Conservation (phyloP, 2,329 filamentous ascomycete species). For the Penicillium vulpinum region DNA sequence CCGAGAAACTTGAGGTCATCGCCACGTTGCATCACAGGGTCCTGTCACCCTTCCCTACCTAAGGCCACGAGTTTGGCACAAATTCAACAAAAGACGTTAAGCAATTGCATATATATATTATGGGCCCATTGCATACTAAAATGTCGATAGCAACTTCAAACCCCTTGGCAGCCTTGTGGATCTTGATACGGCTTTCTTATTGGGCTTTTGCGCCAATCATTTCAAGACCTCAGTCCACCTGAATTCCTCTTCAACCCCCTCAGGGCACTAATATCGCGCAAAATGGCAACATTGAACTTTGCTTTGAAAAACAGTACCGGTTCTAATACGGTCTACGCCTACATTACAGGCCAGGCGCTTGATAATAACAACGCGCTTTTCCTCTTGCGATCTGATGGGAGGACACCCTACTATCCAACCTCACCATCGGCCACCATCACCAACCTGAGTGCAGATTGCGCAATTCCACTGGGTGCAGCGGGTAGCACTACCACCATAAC, state of each 20-base stretch:
- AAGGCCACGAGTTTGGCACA: not conserved
- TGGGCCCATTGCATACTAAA: conserved; percentile 4
- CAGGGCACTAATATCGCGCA: not conserved
- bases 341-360: conserved; percentile 67
- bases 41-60: conserved; percentile 23
- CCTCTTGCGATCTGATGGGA: conserved; percentile 66
- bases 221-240: not conserved
- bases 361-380: conserved; percentile 61
- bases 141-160: not conserved
- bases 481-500: conserved; percentile 61
- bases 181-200: conserved; percentile 6
- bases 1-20: conserved; percentile 7
- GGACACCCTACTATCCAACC: conserved; percentile 63
- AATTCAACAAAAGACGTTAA: not conserved
- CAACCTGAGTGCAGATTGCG: conserved; percentile 58
- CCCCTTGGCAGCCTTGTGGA: conserved; percentile 9
- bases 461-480: conserved; percentile 63
- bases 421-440: conserved; percentile 55
- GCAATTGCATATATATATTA: conserved; percentile 15
- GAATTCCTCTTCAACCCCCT: not conserved
- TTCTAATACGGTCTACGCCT: conserved; percentile 63
- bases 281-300: conserved; percentile 55
- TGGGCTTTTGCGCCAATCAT: conserved; percentile 6
- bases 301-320: conserved; percentile 65
- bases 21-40: conserved; percentile 22